Conservation (phyloP, 805 yeast species). For the Candida mattraensis region DNA sequence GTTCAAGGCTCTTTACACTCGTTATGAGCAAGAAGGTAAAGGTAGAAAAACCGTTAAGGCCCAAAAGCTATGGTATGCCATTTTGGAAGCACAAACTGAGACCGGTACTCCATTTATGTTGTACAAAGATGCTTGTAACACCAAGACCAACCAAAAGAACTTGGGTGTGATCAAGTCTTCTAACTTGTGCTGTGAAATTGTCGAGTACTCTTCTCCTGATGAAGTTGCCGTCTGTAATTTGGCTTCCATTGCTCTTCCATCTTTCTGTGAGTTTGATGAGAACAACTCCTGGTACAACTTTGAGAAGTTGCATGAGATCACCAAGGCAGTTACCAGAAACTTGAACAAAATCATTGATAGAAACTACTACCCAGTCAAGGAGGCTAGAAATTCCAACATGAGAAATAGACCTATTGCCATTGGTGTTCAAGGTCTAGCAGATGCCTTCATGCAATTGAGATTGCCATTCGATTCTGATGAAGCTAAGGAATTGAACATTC, state of each 20-base stretch:
- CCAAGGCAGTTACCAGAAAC: slow-evolving; percentile 55
- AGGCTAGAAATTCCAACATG: slow-evolving; percentile 53
- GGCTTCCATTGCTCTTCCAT: slow-evolving; percentile 59
- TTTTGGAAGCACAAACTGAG: slow-evolving; percentile 62
- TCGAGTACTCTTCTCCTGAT: slow-evolving; percentile 56
- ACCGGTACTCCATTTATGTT: slow-evolving; percentile 67
- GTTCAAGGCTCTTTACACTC: slow-evolving; percentile 50
- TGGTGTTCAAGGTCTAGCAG: slow-evolving; percentile 66
- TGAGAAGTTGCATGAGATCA: slow-evolving; percentile 52
- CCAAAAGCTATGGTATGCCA: slow-evolving; percentile 60
- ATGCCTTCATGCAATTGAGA: slow-evolving; percentile 54
- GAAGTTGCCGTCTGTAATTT: slow-evolving; percentile 64
- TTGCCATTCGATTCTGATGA: slow-evolving; percentile 58
- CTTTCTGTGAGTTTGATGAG: slow-evolving; percentile 49
- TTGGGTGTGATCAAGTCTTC: slow-evolving; percentile 61
- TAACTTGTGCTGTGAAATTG: slow-evolving; percentile 63
- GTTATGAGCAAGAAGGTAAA: slow-evolving; percentile 50
- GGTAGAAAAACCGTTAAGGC: slow-evolving; percentile 53
- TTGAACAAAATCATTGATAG: slow-evolving; percentile 58
- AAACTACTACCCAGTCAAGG: slow-evolving; percentile 55
- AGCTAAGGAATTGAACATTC: slow-evolving; percentile 56
- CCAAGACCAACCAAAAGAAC: slow-evolving; percentile 59
- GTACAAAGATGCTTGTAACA: slow-evolving; percentile 62
- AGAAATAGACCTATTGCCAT: slow-evolving; percentile 62
- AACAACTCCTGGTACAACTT: slow-evolving; percentile 49